phyloP scores from a whole-genome alignment of 2,329 filamentous ascomycete genomes.

The Aspergillus ibericus region DNA sequence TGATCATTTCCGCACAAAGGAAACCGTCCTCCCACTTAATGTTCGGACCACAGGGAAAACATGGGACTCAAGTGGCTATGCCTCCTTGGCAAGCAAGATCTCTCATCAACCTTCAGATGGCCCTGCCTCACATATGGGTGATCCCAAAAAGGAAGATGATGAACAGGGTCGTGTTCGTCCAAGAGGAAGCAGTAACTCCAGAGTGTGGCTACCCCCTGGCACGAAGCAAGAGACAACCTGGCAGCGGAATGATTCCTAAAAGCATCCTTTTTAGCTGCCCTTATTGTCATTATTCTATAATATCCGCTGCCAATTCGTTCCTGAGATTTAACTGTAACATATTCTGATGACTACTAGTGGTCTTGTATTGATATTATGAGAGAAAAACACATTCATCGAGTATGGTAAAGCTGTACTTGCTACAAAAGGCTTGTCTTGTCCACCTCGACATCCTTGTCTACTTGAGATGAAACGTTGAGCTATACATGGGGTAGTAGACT shows the following conservation, averaged over 20 bases:
- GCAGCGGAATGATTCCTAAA: constrained; percentile 52
- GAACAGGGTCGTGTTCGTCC: constrained; percentile 45
- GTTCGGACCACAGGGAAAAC: constrained; percentile 36
- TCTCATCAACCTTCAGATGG: constrained; percentile 20
- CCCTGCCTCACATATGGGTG: constrained; percentile 20
- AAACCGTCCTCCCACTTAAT: constrained; percentile 67
- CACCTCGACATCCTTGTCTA: neutral
- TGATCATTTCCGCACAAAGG: constrained; percentile 62
- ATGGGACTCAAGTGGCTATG: constrained; percentile 40
- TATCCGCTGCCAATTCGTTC: neutral
- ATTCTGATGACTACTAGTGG: neutral
- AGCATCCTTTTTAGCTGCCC: constrained; percentile 16
- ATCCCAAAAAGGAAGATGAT: constrained; percentile 47
- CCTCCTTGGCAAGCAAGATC: constrained; percentile 30
- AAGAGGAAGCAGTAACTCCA: constrained; percentile 40
- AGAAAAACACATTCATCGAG: neutral
- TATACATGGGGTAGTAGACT: neutral
- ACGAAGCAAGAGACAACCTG: constrained; percentile 87
- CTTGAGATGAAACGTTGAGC: neutral
- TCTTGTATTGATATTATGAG: neutral
- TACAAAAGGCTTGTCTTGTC: neutral
- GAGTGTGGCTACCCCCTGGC: constrained; percentile 69
- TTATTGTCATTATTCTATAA: neutral
- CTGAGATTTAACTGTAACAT: neutral
- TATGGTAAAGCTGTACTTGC: neutral